Conservation (phyloP, 495 filamentous ascomycete genomes). For the Lasiosphaeria miniovina region DNA sequence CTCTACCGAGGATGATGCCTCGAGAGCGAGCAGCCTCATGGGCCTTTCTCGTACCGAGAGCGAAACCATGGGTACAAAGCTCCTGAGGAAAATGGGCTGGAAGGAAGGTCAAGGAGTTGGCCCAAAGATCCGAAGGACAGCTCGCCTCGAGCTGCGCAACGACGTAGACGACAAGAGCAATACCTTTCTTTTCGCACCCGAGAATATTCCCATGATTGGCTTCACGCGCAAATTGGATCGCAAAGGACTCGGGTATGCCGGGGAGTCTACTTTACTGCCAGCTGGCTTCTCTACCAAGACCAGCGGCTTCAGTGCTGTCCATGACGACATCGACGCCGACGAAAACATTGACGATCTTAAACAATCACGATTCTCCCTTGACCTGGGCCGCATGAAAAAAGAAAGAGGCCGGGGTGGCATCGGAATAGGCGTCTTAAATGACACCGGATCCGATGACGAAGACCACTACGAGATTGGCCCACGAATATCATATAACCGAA, state of each 20-base stretch:
- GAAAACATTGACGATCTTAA: constrained; percentile 43
- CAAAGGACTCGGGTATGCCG: constrained; percentile 78
- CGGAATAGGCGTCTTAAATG: constrained; percentile 87
- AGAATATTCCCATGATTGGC: constrained; percentile 71
- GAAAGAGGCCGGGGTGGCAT: constrained; percentile 64
- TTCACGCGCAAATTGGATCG: constrained; percentile 74
- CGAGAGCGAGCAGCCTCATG: constrained; percentile 56
- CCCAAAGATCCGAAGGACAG: constrained; percentile 76
- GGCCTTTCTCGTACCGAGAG: constrained; percentile 72
- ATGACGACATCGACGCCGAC: constrained; percentile 45
- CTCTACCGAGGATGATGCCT: constrained; percentile 56
- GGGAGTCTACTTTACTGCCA: constrained; percentile 55
- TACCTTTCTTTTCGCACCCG: constrained; percentile 83
- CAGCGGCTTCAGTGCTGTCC: constrained; percentile 23
- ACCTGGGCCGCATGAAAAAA: constrained; percentile 35
- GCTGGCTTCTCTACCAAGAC: constrained; percentile 15
- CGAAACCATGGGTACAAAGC: constrained; percentile 85
- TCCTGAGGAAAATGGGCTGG: constrained; percentile 95
- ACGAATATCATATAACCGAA: constrained; percentile 81
- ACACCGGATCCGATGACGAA: constrained; percentile 95
- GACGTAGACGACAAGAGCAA: constrained; percentile 42
- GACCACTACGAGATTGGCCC: constrained; percentile 93
- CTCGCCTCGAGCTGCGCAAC: constrained; percentile 58
- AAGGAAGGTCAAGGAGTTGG: constrained; percentile 90
- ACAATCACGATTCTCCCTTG: constrained; percentile 25